Base-by-base conservation (phyloP, 345 rosid genomes). In the Eucalyptus pauciflora region DNA sequence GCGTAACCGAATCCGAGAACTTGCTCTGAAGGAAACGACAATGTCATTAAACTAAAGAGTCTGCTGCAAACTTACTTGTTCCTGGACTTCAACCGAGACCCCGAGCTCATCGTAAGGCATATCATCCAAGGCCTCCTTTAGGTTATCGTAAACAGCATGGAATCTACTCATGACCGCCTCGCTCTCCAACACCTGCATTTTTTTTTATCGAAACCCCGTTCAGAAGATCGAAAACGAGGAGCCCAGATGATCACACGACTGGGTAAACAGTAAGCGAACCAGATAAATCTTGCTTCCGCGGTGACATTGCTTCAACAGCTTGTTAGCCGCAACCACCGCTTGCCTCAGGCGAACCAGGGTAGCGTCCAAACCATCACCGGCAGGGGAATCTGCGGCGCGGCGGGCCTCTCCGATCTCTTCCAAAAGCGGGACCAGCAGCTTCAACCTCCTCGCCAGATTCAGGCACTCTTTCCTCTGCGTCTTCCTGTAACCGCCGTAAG, bases 241-340 rank as follows among this genome's bases (percentile, higher is more conserved):
- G 33, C 85, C 9, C 16, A 24, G 37, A 45, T 48, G 11, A n/a
- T 46, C 24, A 62, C 2, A 50, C 15, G 60, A 31, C 37, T 29
- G 43, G 3, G 46, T 22, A 14, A 46, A 46, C 13, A 86, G 12
- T 16, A 17, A 29, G 17, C 41, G 41, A 37, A 37, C 41, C 41
- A 37, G 41, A 86, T 93, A 94, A 91, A 95, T 93, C 91, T 95
- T 95, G 94, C 96, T 95, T 49, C 97, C 96, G 49, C 50, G 86
- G 91, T 91, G 91, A 86, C 96, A 94, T 58, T 88, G 89, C 92
- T 95, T 94, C 92, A 95, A 87, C 93, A 95, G 86, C 76, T 95
- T 93, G 90, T 91, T 93, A 1, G 97, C 96, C 37, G 71, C 90
- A 46, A 94, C 76, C 58, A 95, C 89, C 7, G 94, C 91, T 43